Conservation (phyloP, 2,329 filamentous ascomycete genomes). For the Zelopaecilomyces penicillatus region DNA sequence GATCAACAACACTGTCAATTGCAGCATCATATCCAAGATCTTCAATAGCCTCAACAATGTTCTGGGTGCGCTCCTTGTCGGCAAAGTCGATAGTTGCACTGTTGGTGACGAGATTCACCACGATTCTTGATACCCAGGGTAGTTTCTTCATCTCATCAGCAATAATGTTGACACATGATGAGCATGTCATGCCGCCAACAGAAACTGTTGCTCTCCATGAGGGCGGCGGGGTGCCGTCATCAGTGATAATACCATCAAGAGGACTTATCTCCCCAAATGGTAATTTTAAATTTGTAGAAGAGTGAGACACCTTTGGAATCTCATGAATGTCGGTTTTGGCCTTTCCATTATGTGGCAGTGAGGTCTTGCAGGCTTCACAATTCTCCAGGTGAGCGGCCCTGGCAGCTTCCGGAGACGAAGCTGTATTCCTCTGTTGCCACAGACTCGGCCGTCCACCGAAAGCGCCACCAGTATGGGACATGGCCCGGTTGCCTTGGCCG, state of each 20-base stretch:
- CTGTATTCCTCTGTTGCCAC: constrained; percentile 19
- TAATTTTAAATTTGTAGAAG: constrained; percentile 1
- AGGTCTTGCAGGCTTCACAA: constrained; percentile 27
- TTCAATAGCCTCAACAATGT: constrained; percentile 42
- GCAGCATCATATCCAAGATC: constrained; percentile 59
- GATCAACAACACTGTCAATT: constrained; percentile 41
- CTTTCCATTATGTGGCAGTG: constrained; percentile 7
- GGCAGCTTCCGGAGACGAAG: constrained; percentile 15
- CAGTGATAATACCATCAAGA: constrained; percentile 9
- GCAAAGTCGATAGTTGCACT: constrained; percentile 54
- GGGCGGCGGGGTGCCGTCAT: constrained; percentile 6
- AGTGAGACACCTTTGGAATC: constrained; percentile 3
- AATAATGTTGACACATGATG: constrained; percentile 57
- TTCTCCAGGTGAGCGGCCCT: constrained; percentile 28
- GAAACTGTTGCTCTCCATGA: constrained; percentile 46
- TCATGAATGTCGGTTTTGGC: neutral
- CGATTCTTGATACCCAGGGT: constrained; percentile 48
- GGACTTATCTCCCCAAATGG: neutral
- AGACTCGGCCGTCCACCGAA: constrained; percentile 24
- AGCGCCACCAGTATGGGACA: constrained; percentile 13
- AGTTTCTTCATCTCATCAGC: constrained; percentile 47
- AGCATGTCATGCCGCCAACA: constrained; percentile 67
- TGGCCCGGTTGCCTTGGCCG: constrained; percentile 15
- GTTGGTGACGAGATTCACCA: constrained; percentile 59
- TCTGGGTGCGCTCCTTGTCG: constrained; percentile 21